Conservation (phyloP, 345 rosid genomes). For the Camelina laxa region DNA sequence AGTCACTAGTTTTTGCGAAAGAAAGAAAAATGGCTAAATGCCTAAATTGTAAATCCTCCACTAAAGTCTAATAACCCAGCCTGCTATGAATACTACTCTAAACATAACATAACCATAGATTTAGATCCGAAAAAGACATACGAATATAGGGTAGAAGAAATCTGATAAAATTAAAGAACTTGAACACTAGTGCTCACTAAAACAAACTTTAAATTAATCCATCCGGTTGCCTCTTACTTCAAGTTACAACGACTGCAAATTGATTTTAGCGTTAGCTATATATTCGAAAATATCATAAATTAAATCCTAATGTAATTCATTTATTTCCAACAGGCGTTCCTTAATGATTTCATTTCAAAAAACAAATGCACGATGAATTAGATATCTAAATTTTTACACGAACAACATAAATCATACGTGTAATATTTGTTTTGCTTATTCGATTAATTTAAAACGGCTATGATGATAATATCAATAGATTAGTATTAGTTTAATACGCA, state of each 20-base stretch:
- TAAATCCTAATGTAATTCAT: neutral
- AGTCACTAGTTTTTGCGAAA: no score
- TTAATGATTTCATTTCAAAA: neutral
- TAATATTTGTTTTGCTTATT: neutral
- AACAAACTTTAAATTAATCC: no score
- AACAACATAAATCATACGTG: neutral
- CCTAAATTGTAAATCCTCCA: neutral
- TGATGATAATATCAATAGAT: neutral
- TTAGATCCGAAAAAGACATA: no score
- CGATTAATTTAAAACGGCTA: neutral
- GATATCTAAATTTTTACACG: neutral
- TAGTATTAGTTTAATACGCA: neutral
- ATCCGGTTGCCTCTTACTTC: no score
- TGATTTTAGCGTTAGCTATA: neutral
- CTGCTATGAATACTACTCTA: no score
- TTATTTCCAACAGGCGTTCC: neutral
- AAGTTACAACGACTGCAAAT: no score
- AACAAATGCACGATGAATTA: neutral
- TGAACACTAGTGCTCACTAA: no score
- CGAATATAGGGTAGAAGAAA: no score
- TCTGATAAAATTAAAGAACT: no score
- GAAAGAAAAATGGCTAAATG: neutral
- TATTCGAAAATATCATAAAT: neutral
- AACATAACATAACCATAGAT: no score
- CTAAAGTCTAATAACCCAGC: no score